A percentile compares a stretch with the other conserved stretches of the same genome.
These are phyloP conservation scores for Candida mattraensis DNA, from an alignment of 805 yeast genomes.

Conservation along the genomic window DNA sequence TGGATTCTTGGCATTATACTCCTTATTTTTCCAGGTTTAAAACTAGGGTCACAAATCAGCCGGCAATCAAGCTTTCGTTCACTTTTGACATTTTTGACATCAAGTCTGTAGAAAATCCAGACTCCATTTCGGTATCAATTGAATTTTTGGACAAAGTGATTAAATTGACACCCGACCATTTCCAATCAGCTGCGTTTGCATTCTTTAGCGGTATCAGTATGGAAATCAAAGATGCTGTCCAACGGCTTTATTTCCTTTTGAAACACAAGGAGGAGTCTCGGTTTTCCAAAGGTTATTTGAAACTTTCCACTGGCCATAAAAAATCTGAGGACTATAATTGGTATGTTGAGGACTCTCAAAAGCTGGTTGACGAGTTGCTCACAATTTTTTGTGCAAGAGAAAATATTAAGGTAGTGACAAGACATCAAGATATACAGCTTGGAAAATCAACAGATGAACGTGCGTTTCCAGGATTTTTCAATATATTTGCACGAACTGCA, in stretches of 20 bases:
- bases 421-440: constrained; percentile 28
- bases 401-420: constrained; percentile 26
- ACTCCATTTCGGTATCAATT: constrained; percentile 4
- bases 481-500: constrained; percentile 28
- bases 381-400: constrained; percentile 28
- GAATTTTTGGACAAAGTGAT: constrained; percentile 9
- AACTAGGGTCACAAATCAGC: constrained; percentile 6
- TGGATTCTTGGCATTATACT: constrained; percentile 4
- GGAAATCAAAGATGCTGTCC: constrained; percentile 13
- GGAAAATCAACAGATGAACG: constrained; percentile 29
- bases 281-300: constrained; percentile 20
- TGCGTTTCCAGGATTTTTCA: constrained; percentile 27
- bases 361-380: constrained; percentile 34
- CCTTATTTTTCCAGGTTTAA: constrained; percentile 15
- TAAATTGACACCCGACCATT: constrained; percentile 2
- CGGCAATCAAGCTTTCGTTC: constrained; percentile 11
- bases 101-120: not conserved
- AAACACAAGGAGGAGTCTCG: constrained; percentile 24
- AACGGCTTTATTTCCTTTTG: constrained; percentile 25
- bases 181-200: constrained; percentile 5
- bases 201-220: constrained; percentile 10
- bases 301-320: constrained; percentile 2
- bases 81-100: constrained; percentile 8
- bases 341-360: constrained; percentile 26
- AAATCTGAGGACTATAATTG: constrained; percentile 13